Conservation (phyloP, 129 eudicot genomes). For the Artemisia tridentata region DNA sequence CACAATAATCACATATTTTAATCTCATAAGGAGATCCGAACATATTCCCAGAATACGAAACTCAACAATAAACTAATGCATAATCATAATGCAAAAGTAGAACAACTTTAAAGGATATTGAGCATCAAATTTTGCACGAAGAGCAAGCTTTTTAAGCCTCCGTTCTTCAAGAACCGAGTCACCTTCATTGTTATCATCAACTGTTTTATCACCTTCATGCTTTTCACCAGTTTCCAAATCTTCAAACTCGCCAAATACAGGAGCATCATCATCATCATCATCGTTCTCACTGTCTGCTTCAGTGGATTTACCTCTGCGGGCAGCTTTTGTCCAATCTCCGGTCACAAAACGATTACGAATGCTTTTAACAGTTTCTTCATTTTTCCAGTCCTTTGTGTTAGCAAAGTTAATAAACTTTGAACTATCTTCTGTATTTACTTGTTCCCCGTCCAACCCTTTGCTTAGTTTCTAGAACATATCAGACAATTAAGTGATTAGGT, state of each 20-base stretch:
- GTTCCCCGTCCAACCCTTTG: slow-evolving; percentile 39
- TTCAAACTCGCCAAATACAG: slow-evolving; percentile 74
- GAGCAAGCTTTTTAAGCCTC: slow-evolving; percentile 84
- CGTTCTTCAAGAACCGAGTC: slow-evolving; percentile 55
- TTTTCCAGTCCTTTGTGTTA: slow-evolving; percentile 53
- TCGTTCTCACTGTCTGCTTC: slow-evolving; percentile 41
- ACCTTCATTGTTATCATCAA: slow-evolving; percentile 31
- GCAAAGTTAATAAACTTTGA: slow-evolving; percentile 55
- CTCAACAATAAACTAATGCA: neutral
- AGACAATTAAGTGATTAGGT: slow-evolving; percentile 7
- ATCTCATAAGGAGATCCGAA: too few species aligned
- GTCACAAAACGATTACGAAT: slow-evolving; percentile 93
- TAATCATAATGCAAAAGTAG: neutral
- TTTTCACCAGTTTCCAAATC: slow-evolving; percentile 86
- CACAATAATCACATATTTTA: too few species aligned
- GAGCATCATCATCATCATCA: slow-evolving; percentile 54
- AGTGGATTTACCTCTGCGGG: slow-evolving; percentile 47
- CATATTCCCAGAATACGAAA: neutral
- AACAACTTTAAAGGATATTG: slow-evolving; percentile 64
- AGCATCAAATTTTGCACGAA: slow-evolving; percentile 90
- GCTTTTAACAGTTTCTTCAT: slow-evolving; percentile 49
- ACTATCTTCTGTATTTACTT: slow-evolving; percentile 58
- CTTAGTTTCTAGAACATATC: slow-evolving; percentile 39
- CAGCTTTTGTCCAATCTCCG: slow-evolving; percentile 93
- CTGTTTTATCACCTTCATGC: slow-evolving; percentile 31